phyloP scores from a whole-genome alignment of 768 basidiomycete species.

The Serendipita vermifera region DNA sequence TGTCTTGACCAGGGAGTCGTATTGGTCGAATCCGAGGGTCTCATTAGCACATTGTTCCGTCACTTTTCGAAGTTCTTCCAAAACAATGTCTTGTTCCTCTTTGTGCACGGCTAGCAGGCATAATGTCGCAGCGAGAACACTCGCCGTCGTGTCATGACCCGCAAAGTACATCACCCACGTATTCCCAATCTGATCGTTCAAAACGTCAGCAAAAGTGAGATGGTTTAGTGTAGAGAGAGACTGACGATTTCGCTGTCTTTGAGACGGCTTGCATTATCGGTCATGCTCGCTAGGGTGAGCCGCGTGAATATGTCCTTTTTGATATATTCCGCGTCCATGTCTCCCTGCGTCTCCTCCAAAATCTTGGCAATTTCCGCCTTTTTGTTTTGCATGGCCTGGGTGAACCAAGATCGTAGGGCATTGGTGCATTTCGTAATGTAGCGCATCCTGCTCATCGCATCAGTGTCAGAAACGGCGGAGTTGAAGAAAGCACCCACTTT shows the following conservation, averaged over 20 bases:
- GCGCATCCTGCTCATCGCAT: background rate
- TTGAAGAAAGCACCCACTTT: constrained; percentile 4
- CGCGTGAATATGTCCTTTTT: constrained; percentile 13
- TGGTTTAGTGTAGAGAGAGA: too few species aligned
- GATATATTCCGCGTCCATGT: background rate
- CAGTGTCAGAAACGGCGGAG: background rate
- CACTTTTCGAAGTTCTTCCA: constrained; percentile 22
- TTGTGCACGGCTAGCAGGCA: constrained; percentile 24
- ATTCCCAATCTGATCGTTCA: constrained; percentile 18
- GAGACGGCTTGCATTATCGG: background rate
- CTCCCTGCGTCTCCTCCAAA: background rate
- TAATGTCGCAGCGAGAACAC: constrained; percentile 24
- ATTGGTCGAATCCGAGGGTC: constrained; percentile 18
- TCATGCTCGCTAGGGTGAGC: background rate
- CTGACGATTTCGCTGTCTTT: background rate
- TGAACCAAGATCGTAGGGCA: constrained; percentile 1
- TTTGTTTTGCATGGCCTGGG: background rate
- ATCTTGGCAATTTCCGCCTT: background rate
- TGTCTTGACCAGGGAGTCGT: constrained; percentile 22
- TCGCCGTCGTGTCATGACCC: constrained; percentile 23
- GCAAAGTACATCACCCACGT: constrained; percentile 15
- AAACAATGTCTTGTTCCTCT: constrained; percentile 25
- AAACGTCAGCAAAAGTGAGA: too few species aligned
- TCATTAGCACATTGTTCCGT: constrained; percentile 10
- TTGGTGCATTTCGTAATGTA: constrained; percentile 7